These are phyloP conservation scores for Calonectria naviculata DNA, from an alignment of 2,329 filamentous ascomycete species.

Conservation along the genomic window DNA sequence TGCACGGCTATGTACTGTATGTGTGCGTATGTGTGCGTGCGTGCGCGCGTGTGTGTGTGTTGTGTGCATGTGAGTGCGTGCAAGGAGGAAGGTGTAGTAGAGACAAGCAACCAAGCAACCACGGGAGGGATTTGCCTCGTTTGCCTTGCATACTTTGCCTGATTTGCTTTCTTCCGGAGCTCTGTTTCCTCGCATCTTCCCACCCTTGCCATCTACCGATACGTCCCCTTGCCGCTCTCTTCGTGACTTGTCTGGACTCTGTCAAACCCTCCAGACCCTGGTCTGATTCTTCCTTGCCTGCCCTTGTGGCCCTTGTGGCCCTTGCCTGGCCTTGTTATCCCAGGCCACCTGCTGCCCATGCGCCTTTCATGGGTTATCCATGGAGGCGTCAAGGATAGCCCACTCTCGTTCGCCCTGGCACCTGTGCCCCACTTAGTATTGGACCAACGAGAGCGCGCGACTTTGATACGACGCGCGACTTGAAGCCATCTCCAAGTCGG, in stretches of 20 bases:
- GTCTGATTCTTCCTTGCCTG: constrained; percentile 28
- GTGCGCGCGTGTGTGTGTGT: background rate
- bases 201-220: constrained; percentile 11
- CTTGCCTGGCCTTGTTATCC: constrained; percentile 21
- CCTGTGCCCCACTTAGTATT: constrained; percentile 35
- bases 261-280: constrained; percentile 17
- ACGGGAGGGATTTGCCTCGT: background rate
- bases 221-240: constrained; percentile 5
- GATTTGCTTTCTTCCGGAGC: constrained; percentile 9
- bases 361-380: background rate
- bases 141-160: constrained; percentile 9
- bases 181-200: constrained; percentile 3
- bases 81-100: background rate
- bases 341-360: constrained; percentile 25
- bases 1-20: background rate
- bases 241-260: constrained; percentile 9
- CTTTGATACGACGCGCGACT: constrained; percentile 36
- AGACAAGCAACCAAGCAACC: background rate
- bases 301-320: constrained; percentile 34
- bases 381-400: constrained; percentile 11
- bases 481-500: constrained; percentile 40
- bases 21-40: background rate
- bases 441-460: constrained; percentile 39
- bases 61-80: background rate
- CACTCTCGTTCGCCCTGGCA: constrained; percentile 26